Percentiles rank a stretch among this genome's conserved stretches.
Conservation (phyloP, 352 stramenopile genomes). For the Phytophthora crassamura region DNA sequence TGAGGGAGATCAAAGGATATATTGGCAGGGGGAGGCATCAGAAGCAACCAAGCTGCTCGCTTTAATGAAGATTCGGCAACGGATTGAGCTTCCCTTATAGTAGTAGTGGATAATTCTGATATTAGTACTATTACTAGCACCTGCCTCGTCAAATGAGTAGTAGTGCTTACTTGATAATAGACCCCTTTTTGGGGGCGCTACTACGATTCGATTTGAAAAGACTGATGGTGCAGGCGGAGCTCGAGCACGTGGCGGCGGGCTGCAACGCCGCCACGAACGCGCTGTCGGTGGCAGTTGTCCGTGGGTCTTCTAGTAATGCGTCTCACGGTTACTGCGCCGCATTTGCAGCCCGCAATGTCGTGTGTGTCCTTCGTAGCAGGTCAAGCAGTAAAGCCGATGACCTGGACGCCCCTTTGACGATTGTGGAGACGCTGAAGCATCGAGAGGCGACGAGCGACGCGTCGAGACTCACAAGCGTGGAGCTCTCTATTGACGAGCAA, state of each 20-base stretch:
- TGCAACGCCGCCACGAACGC: constrained; percentile 63
- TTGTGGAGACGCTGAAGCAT: constrained; percentile 59
- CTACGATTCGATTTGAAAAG: constrained; percentile 4
- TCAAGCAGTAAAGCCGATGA: background rate
- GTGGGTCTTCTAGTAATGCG: background rate
- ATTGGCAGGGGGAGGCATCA: too few species aligned
- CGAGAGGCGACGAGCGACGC: constrained; percentile 24
- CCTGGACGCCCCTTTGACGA: constrained; percentile 22
- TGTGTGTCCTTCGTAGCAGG: constrained; percentile 46
- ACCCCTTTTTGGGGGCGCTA: constrained; percentile 12
- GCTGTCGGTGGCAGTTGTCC: constrained; percentile 33
- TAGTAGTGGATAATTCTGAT: too few species aligned
- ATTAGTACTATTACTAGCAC: constrained; percentile 1
- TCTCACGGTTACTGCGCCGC: constrained; percentile 27
- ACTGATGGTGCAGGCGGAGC: constrained; percentile 23
- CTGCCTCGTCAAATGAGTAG: too few species aligned
- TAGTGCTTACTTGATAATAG: too few species aligned
- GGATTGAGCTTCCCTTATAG: too few species aligned
- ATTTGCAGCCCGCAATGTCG: constrained; percentile 57
- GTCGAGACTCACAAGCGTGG: constrained; percentile 58
- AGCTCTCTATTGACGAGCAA: constrained; percentile 26
- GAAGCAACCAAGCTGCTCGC: too few species aligned
- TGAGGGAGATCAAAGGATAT: too few species aligned
- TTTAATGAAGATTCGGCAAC: too few species aligned
- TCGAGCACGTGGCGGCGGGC: constrained; percentile 62